Conservation (phyloP, 805 yeast genomes). For the Candida tammaniensis region DNA sequence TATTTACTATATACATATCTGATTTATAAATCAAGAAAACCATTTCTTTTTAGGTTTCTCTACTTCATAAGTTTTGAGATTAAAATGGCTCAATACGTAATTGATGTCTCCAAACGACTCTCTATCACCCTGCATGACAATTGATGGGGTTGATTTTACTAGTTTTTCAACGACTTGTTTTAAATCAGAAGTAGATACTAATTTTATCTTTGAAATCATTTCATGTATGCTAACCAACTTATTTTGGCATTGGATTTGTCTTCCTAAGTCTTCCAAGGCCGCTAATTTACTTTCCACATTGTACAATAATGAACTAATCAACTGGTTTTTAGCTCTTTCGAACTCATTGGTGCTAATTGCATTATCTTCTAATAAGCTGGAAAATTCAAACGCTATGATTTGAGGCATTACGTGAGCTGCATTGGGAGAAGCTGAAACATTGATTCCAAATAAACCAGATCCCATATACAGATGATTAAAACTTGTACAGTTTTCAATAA, state of each 20-base stretch:
- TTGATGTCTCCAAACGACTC: slow-evolving; percentile 83
- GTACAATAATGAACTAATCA: slow-evolving; percentile 84
- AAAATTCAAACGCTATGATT: slow-evolving; percentile 53
- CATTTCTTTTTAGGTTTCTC: slow-evolving; percentile 1
- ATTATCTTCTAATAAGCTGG: slow-evolving; percentile 33
- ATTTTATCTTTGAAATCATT: slow-evolving; percentile 76
- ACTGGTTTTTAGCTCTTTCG: slow-evolving; percentile 86
- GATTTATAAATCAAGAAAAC: too few relatives aligned
- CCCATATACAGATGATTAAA: slow-evolving; percentile 90
- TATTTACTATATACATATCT: slow-evolving; percentile 6
- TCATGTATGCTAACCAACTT: slow-evolving; percentile 70
- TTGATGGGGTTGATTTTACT: slow-evolving; percentile 77
- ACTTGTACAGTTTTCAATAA: slow-evolving; percentile 82
- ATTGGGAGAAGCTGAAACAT: slow-evolving; percentile 79
- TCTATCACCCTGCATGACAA: slow-evolving; percentile 86
- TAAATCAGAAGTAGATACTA: slow-evolving; percentile 64
- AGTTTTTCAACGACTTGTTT: slow-evolving; percentile 71
- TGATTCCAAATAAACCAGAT: slow-evolving; percentile 87
- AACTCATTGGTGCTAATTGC: slow-evolving; percentile 73
- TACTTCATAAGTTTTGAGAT: slow-evolving; percentile 26
- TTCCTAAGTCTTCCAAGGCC: slow-evolving; percentile 92
- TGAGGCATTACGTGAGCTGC: slow-evolving; percentile 85
- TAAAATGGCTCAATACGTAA: slow-evolving; percentile 61
- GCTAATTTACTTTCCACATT: slow-evolving; percentile 90
- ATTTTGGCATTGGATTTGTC: slow-evolving; percentile 87